Conservation (phyloP, 768 basidiomycete species). For the Kwoniella sp. region DNA sequence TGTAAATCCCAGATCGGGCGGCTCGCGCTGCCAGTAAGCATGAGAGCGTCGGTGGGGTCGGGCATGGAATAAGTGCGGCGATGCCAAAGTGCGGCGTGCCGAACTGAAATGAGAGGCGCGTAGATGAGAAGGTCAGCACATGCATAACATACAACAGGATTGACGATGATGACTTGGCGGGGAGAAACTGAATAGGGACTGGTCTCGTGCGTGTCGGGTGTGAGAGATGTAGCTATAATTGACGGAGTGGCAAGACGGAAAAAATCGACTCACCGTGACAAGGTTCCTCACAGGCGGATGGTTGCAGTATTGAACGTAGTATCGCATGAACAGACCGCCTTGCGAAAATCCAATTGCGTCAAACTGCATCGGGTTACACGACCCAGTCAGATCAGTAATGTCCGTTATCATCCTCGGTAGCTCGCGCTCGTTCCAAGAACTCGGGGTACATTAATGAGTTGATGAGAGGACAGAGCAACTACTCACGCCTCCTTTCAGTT, state of each 20-base stretch:
- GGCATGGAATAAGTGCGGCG: constrained; percentile 56
- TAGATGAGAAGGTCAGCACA: not conserved
- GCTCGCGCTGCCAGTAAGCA: constrained; percentile 52
- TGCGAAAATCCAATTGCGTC: constrained; percentile 60
- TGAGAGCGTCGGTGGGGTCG: constrained; percentile 51
- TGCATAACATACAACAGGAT: not conserved
- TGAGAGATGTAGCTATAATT: not conserved
- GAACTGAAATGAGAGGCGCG: constrained; percentile 36
- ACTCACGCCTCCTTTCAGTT: constrained; percentile 45
- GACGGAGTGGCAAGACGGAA: not conserved
- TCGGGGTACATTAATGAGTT: not conserved
- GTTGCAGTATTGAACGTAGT: constrained; percentile 56
- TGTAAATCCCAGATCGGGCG: constrained; percentile 54
- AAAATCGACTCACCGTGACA: constrained; percentile 54
- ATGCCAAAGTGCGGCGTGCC: constrained; percentile 57
- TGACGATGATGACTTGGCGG: too few species aligned
- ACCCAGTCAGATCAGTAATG: not conserved
- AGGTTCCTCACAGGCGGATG: constrained; percentile 53
- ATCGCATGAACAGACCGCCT: constrained; percentile 58
- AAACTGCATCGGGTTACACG: too few species aligned
- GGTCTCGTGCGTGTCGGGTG: too few species aligned
- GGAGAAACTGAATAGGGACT: not conserved
- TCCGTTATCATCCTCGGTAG: too few species aligned
- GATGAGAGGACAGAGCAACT: too few species aligned
- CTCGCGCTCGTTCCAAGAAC: not conserved